Evolutionary conservation across 768 basidiomycete genomes (phyloP).

Genomic region (Boletus fagicola): DNA sequence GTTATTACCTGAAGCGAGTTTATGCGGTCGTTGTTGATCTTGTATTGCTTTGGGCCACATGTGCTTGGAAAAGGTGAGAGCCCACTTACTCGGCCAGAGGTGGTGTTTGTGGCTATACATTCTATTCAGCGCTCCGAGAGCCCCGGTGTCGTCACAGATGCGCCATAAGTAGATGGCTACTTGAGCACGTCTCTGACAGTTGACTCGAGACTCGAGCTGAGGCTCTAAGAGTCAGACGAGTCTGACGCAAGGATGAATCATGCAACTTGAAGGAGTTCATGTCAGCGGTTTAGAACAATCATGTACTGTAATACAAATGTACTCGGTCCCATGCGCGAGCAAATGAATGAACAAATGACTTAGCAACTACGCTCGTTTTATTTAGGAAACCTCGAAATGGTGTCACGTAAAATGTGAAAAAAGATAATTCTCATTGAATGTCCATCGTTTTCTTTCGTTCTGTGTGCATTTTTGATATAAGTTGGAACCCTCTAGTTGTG

Average conservation of each 20-base stretch:
- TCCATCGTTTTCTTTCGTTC: not conserved
- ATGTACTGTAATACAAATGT: not conserved
- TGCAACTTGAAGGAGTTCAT: not conserved
- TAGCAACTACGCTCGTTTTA: not conserved
- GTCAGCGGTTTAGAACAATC: not conserved
- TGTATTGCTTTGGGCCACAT: conserved; percentile 18
- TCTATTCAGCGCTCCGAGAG: too few relatives aligned
- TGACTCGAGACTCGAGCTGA: too few relatives aligned
- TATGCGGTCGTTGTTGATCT: conserved; percentile 12
- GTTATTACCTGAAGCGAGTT: conserved; percentile 10
- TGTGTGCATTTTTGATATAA: not conserved
- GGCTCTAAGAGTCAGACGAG: not conserved
- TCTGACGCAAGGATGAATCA: not conserved
- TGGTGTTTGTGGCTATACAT: not conserved
- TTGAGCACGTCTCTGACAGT: conserved; percentile 7
- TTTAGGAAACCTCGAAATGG: not conserved
- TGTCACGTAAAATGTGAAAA: not conserved
- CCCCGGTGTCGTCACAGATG: conserved; percentile 4
- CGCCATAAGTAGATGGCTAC: conserved; percentile 9
- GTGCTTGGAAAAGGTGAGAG: conserved; percentile 14
- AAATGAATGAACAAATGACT: not conserved
- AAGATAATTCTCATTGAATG: not conserved
- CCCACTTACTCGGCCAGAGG: not conserved
- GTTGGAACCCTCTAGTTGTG: too few relatives aligned
- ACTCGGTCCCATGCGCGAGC: not conserved